Evolutionary conservation across 2,329 filamentous ascomycete genomes (phyloP).

Genomic region (Hypoxylon sp.): DNA sequence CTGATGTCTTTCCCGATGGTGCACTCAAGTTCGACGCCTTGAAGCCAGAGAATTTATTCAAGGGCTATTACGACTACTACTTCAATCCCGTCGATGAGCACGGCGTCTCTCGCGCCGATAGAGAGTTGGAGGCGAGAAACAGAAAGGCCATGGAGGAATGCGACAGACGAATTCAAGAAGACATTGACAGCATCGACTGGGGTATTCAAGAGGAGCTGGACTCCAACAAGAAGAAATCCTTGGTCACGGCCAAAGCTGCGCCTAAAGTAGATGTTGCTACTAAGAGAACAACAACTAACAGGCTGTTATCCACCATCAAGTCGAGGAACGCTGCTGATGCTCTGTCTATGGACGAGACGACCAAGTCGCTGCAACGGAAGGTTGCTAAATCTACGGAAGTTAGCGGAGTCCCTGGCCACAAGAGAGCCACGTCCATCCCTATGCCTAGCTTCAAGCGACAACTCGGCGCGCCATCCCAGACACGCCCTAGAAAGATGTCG

Average conservation of each 20-base stretch:
- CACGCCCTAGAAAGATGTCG: constrained; percentile 63
- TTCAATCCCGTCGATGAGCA: constrained; percentile 76
- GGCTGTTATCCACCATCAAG: constrained; percentile 65
- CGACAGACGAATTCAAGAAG: constrained; percentile 76
- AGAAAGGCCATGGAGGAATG: constrained; percentile 68
- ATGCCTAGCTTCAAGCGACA: constrained; percentile 53
- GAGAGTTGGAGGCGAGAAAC: constrained; percentile 70
- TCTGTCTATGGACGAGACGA: constrained; percentile 61
- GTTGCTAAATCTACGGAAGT: constrained; percentile 48
- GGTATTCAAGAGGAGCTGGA: constrained; percentile 70
- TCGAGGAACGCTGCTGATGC: constrained; percentile 70
- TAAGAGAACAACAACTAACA: constrained; percentile 42
- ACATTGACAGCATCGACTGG: constrained; percentile 75
- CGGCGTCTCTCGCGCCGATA: constrained; percentile 74
- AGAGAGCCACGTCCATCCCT: constrained; percentile 47
- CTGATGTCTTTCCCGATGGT: constrained; percentile 74
- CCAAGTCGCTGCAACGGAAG: constrained; percentile 53
- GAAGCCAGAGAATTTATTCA: constrained; percentile 71
- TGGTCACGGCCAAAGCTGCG: constrained; percentile 20
- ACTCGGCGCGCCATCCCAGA: constrained; percentile 56
- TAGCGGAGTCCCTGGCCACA: constrained; percentile 44
- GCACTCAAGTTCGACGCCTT: constrained; percentile 70
- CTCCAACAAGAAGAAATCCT: constrained; percentile 45
- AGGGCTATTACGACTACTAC: constrained; percentile 73
- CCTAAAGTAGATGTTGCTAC: constrained; percentile 15